A percentile compares a stretch with the other conserved stretches of the same genome.
These are phyloP conservation scores for Cyberlindnera mycetangii DNA, from an alignment of 805 yeast species.

Conservation along the genomic window DNA sequence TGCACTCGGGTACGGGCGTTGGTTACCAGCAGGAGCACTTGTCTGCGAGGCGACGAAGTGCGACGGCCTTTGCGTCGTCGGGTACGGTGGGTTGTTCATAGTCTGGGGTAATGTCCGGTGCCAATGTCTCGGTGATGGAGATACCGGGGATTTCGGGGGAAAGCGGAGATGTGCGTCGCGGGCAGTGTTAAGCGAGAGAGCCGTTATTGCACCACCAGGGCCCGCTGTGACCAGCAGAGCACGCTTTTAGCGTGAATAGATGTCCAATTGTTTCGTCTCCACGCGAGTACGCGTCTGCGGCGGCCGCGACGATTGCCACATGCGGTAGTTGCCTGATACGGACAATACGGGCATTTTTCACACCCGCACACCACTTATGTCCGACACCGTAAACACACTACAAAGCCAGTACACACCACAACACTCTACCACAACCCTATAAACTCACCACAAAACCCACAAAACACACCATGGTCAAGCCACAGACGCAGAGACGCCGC, in stretches of 20 bases:
- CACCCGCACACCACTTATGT: slow-evolving; percentile 1
- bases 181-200: no score
- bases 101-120: no score
- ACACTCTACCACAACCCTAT: not conserved
- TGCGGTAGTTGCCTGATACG: not conserved
- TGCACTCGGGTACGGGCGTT: slow-evolving; percentile 8
- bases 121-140: no score
- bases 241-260: not conserved
- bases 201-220: no score
- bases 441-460: not conserved
- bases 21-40: not conserved
- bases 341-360: not conserved
- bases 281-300: not conserved
- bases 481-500: slow-evolving; percentile 26
- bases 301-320: not conserved
- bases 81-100: slow-evolving; percentile 9
- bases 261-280: not conserved
- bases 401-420: not conserved
- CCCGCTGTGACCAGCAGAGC: no score
- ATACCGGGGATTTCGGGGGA: no score
- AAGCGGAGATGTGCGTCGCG: no score
- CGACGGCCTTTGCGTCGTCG: slow-evolving; percentile 8
- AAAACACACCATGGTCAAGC: slow-evolving; percentile 21
- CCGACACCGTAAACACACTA: not conserved
- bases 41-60: not conserved